Conservation (phyloP, 2,329 filamentous ascomycete genomes). For the Aspergillus viridinutans region DNA sequence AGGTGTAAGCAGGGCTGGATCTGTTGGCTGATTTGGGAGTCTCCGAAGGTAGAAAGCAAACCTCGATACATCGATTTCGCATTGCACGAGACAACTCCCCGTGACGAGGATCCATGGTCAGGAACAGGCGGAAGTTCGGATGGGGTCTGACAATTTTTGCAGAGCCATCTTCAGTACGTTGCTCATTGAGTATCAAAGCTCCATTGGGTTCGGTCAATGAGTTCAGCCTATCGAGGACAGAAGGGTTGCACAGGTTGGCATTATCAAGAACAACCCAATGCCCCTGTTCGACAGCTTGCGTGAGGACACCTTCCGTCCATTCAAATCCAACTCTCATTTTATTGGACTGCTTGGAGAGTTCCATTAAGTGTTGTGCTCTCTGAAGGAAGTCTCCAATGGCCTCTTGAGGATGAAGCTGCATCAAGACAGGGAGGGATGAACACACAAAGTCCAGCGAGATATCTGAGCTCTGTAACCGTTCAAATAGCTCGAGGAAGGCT, state of each 20-base stretch:
- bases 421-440: constrained; percentile 30
- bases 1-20: constrained; percentile 32
- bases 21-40: constrained; percentile 10
- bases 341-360: constrained; percentile 55
- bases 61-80: constrained; percentile 90
- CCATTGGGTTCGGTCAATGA: constrained; percentile 90
- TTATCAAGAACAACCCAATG: constrained; percentile 95
- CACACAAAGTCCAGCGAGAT: constrained; percentile 28
- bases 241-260: constrained; percentile 92
- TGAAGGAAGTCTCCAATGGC: constrained; percentile 48
- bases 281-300: constrained; percentile 79
- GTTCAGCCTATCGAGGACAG: constrained; percentile 89
- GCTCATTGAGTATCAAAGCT: constrained; percentile 85
- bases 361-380: constrained; percentile 49
- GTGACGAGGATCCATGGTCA: constrained; percentile 87
- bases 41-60: constrained; percentile 61
- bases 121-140: constrained; percentile 81
- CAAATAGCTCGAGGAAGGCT: constrained; percentile 29
- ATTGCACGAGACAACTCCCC: constrained; percentile 94
- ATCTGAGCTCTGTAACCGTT: constrained; percentile 26
- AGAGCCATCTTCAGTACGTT: constrained; percentile 75
- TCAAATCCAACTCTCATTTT: constrained; percentile 73
- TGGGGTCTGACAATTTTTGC: constrained; percentile 78
- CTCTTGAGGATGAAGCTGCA: constrained; percentile 42
- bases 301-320: constrained; percentile 90